Evolutionary conservation across 2,329 filamentous ascomycete species (phyloP).

Genomic region (Fusarium veterinarium): DNA sequence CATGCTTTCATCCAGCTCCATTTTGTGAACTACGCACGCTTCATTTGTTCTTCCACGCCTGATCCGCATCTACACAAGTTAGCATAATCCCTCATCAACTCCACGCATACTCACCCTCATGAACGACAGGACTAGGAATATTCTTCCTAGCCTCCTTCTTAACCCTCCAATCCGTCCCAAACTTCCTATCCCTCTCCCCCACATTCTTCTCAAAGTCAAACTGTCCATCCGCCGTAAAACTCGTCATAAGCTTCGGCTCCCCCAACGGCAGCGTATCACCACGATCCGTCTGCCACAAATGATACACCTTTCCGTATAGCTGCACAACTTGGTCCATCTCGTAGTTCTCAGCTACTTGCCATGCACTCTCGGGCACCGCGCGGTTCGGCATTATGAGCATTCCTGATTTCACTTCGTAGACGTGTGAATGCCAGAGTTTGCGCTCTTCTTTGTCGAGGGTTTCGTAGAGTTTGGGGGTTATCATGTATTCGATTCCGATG

Average conservation of each 20-base stretch:
- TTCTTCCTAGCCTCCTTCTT: conserved; percentile 59
- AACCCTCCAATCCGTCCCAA: conserved; percentile 57
- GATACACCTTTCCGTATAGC: conserved; percentile 86
- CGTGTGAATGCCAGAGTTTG: conserved; percentile 81
- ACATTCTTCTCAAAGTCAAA: conserved; percentile 59
- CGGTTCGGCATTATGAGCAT: conserved; percentile 83
- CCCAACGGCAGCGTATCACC: conserved; percentile 70
- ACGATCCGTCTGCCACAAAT: conserved; percentile 86
- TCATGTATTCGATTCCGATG: conserved; percentile 91
- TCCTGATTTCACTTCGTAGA: conserved; percentile 80
- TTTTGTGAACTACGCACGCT: fast-evolving
- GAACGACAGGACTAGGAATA: conserved; percentile 56
- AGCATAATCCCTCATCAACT: neutral
- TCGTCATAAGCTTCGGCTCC: conserved; percentile 66
- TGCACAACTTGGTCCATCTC: conserved; percentile 83
- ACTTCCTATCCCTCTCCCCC: conserved; percentile 57
- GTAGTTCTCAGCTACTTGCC: conserved; percentile 80
- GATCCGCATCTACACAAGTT: conserved; percentile 38
- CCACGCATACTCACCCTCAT: conserved; percentile 50
- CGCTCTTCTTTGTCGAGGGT: conserved; percentile 75
- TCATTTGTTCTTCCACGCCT: conserved; percentile 35
- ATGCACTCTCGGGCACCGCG: conserved; percentile 67
- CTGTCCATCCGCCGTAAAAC: conserved; percentile 61
- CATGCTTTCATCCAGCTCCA: fast-evolving
- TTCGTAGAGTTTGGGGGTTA: conserved; percentile 75